Percentiles rank a stretch among this genome's conserved stretches.
Evolutionary conservation across 1,284 basidiomycete genomes (phyloP).

Genomic region (Sparassis latifolia): DNA sequence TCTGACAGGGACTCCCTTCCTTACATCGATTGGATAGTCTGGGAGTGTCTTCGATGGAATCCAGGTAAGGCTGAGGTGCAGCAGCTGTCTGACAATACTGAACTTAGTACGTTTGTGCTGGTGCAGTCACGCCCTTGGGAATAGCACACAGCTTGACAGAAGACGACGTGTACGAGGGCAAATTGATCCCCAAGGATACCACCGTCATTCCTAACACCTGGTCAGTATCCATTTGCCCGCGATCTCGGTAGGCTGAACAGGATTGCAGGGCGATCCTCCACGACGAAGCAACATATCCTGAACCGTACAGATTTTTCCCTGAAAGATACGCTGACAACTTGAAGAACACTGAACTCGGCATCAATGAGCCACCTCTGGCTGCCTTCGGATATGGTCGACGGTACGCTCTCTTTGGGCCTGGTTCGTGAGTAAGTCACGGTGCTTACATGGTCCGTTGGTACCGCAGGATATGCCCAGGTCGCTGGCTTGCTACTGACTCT

Average conservation of each 20-base stretch:
- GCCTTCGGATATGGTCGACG: slow-evolving; percentile 28
- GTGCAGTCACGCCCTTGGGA: slow-evolving; percentile 15
- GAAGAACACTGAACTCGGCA: slow-evolving; percentile 18
- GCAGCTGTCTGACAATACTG: background rate
- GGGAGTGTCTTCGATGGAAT: slow-evolving; percentile 23
- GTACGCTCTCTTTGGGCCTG: slow-evolving; percentile 14
- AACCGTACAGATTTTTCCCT: slow-evolving; percentile 19
- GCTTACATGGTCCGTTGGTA: background rate
- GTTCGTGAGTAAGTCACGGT: background rate
- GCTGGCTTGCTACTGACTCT: slow-evolving; percentile 22
- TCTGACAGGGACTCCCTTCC: slow-evolving; percentile 25
- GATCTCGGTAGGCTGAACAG: background rate
- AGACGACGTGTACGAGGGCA: slow-evolving; percentile 15
- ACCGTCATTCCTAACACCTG: slow-evolving; percentile 19
- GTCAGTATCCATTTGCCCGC: slow-evolving; percentile 3
- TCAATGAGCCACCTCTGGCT: slow-evolving; percentile 25
- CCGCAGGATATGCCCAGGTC: slow-evolving; percentile 24
- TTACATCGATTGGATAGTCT: slow-evolving; percentile 26
- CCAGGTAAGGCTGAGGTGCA: slow-evolving; percentile 6
- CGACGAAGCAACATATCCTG: slow-evolving; percentile 19
- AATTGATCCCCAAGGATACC: slow-evolving; percentile 14
- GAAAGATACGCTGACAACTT: slow-evolving; percentile 18
- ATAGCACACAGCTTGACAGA: slow-evolving; percentile 13
- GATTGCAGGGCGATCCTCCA: slow-evolving; percentile 21
- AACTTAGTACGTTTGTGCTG: background rate